These are phyloP conservation scores for Erigeron canadensis DNA, from an alignment of 129 eudicot species.

Conservation along the genomic window DNA sequence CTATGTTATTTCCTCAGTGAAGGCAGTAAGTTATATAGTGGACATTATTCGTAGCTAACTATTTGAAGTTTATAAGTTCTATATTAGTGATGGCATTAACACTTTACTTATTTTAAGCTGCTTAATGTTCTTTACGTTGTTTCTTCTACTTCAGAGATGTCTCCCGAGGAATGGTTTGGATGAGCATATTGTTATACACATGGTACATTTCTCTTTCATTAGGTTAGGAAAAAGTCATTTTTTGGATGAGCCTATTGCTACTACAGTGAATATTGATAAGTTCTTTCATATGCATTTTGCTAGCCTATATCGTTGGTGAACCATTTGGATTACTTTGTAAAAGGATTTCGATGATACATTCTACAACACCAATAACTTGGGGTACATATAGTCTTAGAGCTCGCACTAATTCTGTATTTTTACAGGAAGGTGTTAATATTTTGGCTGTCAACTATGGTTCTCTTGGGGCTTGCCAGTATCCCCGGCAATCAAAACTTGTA, in stretches of 20 bases:
- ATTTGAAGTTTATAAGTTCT: not conserved
- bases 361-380: not conserved
- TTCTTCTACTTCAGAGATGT: conserved; percentile 68
- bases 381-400: not conserved
- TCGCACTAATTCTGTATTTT: conserved; percentile 22
- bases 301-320: conserved; percentile 6
- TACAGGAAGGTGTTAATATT: conserved; percentile 83
- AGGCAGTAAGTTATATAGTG: conserved; percentile 64
- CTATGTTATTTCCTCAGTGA: conserved; percentile 72
- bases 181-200: conserved; percentile 82
- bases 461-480: conserved; percentile 80
- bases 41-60: conserved; percentile 6
- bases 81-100: not conserved
- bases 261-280: not conserved
- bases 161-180: conserved; percentile 77
- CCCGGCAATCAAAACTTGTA: conserved; percentile 66
- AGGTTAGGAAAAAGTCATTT: not conserved
- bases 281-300: not conserved
- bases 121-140: conserved; percentile 12
- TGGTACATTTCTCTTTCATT: conserved; percentile 47
- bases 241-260: not conserved
- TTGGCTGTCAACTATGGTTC: conserved; percentile 88
- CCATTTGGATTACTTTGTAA: conserved; percentile 5
- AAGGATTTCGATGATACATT: not conserved
- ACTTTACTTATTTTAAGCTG: not conserved